A percentile compares a stretch with the other conserved stretches of the same genome.
Conservation (phyloP, 2,329 filamentous ascomycete genomes). For the Plectosphaerella cucumerina region DNA sequence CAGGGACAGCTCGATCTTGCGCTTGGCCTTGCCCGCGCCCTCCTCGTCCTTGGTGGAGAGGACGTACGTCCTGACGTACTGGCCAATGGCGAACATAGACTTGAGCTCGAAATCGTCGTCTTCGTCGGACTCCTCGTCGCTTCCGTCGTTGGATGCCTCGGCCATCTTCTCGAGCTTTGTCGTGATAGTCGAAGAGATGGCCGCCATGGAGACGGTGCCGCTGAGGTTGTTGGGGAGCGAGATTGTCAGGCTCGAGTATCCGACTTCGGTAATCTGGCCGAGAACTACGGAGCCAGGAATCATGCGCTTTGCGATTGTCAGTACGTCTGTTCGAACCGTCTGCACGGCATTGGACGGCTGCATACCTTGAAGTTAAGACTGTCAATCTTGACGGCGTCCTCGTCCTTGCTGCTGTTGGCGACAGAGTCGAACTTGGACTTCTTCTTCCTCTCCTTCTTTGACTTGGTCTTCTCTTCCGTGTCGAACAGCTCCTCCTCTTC, state of each 20-base stretch:
- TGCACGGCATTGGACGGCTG: background rate
- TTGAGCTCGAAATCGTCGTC: conserved; percentile 66
- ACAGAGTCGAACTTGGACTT: conserved; percentile 38
- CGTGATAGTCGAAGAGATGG: conserved; percentile 79
- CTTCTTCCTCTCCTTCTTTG: conserved; percentile 50
- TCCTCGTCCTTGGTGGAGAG: conserved; percentile 69
- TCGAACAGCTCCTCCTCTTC: conserved; percentile 62
- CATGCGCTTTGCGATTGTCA: conserved; percentile 59
- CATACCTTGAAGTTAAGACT: conserved; percentile 83
- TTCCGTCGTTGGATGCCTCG: conserved; percentile 46
- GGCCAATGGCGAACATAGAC: conserved; percentile 73
- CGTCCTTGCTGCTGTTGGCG: conserved; percentile 48
- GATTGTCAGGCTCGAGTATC: conserved; percentile 71
- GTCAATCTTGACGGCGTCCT: conserved; percentile 69
- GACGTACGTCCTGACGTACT: conserved; percentile 84
- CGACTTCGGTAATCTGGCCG: conserved; percentile 80
- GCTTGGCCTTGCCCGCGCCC: conserved; percentile 61
- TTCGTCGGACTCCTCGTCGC: conserved; percentile 45
- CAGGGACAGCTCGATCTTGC: conserved; percentile 76
- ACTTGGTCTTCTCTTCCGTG: conserved; percentile 35
- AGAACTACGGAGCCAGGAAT: conserved; percentile 83
- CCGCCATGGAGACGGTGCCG: conserved; percentile 86
- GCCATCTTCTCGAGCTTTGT: conserved; percentile 68
- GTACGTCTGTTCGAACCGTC: conserved; percentile 6
- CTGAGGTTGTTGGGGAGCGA: conserved; percentile 89